Base-by-base conservation (phyloP, 2,329 filamentous ascomycete genomes). In the Clonostachys rhizophaga region DNA sequence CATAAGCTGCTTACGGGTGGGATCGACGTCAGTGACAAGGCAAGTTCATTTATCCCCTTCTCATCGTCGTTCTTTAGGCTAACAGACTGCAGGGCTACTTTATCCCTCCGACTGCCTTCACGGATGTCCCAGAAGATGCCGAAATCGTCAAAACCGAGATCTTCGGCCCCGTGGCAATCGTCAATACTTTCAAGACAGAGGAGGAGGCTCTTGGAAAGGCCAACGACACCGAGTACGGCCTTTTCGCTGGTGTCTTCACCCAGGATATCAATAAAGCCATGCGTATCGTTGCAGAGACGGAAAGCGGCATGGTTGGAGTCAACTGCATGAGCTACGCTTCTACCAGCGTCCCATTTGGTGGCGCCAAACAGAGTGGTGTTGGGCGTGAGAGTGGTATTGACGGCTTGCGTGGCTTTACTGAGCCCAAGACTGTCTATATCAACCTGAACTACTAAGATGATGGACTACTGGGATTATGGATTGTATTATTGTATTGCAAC, bases 321-420 rank as follows among this genome's bases (percentile, higher is more conserved):
- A 66, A 66, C 48, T 54, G 53, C 24, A 54, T 51, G 13, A 52
- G 58, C 44, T 53, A 59, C 44, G 49, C 46, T 13, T 53, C 58
- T 37, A 47, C 47, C 5, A 42, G 50, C 5, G 49, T 58, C 13
- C 55, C 57, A 2, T 58, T 60, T 49, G 60, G 60, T 17, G 77
- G 77, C 40, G 75, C 82, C 7, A 84, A 84, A 65, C 74, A 81
- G 65, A 76, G 71, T 58, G 79, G 79, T 5, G 78, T 81, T 58
- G 77, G 80, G 2, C 60, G 80, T 12, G 41, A 46, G 34, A 10
- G 9, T 30, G 24, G 24, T 2, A 30, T 30, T 10, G 24, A 30
- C 47, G 83, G 83, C 6, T 91, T 91, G 58, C 91, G 87, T 0
- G 87, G 87, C 37, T 86, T 80, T 13, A 86, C 83, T 5, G 71